Conservation (phyloP, 192 early-diverging fungal genomes). For the Backusella sp. region DNA sequence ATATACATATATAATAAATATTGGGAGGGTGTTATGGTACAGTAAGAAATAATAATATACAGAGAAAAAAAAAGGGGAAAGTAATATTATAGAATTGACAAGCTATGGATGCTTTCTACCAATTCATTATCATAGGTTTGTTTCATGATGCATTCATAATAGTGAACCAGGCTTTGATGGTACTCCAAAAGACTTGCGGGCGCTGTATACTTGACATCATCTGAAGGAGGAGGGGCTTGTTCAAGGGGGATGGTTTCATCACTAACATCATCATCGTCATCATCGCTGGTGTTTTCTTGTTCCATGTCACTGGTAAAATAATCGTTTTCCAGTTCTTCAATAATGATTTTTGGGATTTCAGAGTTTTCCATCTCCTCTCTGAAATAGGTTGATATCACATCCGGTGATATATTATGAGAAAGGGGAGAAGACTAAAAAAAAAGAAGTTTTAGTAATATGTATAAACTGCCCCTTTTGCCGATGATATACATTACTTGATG, state of each 20-base stretch:
- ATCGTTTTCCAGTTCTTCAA: not conserved
- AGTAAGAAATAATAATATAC: not conserved
- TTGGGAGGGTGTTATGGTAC: not conserved
- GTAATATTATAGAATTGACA: not conserved
- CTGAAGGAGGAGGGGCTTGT: not conserved
- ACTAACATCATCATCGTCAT: not conserved
- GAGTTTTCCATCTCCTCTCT: not conserved
- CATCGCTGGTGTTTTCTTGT: not conserved
- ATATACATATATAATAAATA: not conserved
- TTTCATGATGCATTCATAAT: not conserved
- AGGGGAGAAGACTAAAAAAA: not conserved
- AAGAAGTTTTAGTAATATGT: not conserved
- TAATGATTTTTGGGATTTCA: not conserved
- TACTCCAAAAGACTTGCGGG: not conserved
- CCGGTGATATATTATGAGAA: not conserved
- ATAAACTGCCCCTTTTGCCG: not conserved
- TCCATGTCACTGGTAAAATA: not conserved
- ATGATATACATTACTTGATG: not conserved
- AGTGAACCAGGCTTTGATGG: not conserved
- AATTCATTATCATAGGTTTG: not conserved
- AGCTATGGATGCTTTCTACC: not conserved
- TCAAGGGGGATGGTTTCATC: not conserved
- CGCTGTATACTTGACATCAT: not conserved
- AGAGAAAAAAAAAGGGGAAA: not conserved
- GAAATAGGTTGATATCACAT: not conserved